Percentiles rank a stretch among this genome's conserved stretches.
These are phyloP conservation scores for Blastobotrys chiropterorum DNA, from an alignment of 805 yeast genomes.

Conservation along the genomic window DNA sequence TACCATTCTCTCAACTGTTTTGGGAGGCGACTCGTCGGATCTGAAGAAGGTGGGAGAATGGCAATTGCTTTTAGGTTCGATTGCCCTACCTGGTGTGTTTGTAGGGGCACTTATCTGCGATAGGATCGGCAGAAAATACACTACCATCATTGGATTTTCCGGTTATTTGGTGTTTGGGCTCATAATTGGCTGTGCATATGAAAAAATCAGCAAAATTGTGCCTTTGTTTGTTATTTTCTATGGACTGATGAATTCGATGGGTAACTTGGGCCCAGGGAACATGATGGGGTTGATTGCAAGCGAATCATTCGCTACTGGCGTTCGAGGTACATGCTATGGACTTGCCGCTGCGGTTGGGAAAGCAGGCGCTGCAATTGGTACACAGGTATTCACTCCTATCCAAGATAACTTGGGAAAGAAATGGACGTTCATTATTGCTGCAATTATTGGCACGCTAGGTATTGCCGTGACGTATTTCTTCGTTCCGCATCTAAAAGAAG, in stretches of 20 bases:
- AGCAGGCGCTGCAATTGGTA: conserved; percentile 81
- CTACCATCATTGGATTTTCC: conserved; percentile 59
- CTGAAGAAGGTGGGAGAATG: conserved; percentile 63
- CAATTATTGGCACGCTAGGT: conserved; percentile 63
- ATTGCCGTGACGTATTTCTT: conserved; percentile 52
- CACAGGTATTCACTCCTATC: conserved; percentile 65
- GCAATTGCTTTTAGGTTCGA: conserved; percentile 58
- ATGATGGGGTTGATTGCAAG: conserved; percentile 62
- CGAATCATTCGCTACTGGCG: conserved; percentile 69
- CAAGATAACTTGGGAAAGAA: conserved; percentile 54
- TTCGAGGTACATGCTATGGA: conserved; percentile 72
- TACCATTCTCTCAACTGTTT: conserved; percentile 52
- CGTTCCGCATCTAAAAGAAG: conserved; percentile 63
- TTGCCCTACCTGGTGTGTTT: conserved; percentile 68
- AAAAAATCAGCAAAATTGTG: conserved; percentile 43
- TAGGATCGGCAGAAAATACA: conserved; percentile 60
- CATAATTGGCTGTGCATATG: conserved; percentile 38
- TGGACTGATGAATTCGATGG: conserved; percentile 63
- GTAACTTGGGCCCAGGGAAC: conserved; percentile 77
- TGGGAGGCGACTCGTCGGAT: conserved; percentile 41
- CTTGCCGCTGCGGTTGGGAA: conserved; percentile 75
- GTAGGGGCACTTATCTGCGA: conserved; percentile 64
- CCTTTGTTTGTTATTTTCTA: conserved; percentile 62
- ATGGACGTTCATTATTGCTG: conserved; percentile 80
- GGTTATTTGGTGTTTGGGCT: conserved; percentile 58